These are phyloP conservation scores for Sarocladium strictum DNA, from an alignment of 2,329 filamentous ascomycete species.

Conservation along the genomic window DNA sequence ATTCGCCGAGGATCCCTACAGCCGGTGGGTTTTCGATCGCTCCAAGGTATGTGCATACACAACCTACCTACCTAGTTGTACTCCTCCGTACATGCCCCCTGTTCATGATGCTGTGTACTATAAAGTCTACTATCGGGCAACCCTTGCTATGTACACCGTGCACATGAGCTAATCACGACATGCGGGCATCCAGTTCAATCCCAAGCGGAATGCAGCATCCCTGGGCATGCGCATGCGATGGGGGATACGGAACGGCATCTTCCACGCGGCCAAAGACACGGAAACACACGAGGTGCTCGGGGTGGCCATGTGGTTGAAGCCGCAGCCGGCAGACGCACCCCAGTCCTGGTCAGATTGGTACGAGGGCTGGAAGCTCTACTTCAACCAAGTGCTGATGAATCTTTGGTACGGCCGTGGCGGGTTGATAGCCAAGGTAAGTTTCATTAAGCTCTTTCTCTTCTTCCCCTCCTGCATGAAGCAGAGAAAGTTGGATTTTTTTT, in stretches of 20 bases:
- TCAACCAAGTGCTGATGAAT: constrained; percentile 62
- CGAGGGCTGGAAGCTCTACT: constrained; percentile 60
- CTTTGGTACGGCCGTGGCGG: constrained; percentile 63
- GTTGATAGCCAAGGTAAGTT: constrained; percentile 49
- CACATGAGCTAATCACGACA: not conserved
- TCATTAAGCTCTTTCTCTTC: too few relatives aligned
- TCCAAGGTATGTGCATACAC: constrained; percentile 33
- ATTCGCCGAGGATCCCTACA: constrained; percentile 62
- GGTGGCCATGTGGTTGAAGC: constrained; percentile 67
- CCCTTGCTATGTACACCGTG: too few relatives aligned
- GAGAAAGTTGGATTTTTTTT: too few relatives aligned
- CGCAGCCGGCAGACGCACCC: constrained; percentile 38
- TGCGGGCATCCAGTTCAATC: constrained; percentile 42
- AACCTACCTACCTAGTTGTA: too few relatives aligned
- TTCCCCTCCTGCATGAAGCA: too few relatives aligned
- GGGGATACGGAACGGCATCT: constrained; percentile 64
- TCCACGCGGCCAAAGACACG: constrained; percentile 62
- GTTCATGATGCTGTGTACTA: too few relatives aligned
- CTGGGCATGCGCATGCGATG: constrained; percentile 61
- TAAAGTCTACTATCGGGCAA: too few relatives aligned
- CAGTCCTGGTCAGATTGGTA: constrained; percentile 57
- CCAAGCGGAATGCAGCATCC: constrained; percentile 54
- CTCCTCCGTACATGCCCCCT: too few relatives aligned
- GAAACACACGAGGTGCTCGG: constrained; percentile 53
- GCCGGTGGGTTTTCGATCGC: constrained; percentile 58